A percentile compares a stretch with the other conserved stretches of the same genome.
Conservation (phyloP, 805 yeast species). For the Candida coquimbonensis region DNA sequence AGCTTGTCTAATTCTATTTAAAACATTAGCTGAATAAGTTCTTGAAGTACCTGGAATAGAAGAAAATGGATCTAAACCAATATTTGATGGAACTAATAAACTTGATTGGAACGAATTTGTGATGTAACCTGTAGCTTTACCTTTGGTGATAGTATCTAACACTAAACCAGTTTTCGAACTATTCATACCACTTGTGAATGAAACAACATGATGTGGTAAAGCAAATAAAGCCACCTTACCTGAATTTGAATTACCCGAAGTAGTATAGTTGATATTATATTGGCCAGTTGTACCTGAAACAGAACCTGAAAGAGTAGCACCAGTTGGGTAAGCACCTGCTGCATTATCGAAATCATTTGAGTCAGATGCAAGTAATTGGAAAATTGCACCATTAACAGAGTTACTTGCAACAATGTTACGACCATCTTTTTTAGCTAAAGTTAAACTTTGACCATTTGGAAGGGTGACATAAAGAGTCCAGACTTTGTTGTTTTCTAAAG, state of each 20-base stretch:
- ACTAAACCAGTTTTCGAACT: constrained; percentile 27
- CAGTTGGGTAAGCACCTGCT: constrained; percentile 56
- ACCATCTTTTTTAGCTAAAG: constrained; percentile 23
- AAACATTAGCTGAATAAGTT: constrained; percentile 24
- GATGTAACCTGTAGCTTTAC: constrained; percentile 38
- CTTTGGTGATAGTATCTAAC: constrained; percentile 45
- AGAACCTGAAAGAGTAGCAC: constrained; percentile 37
- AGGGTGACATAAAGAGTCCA: constrained; percentile 66
- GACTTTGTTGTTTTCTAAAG: constrained; percentile 44
- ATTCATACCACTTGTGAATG: constrained; percentile 29
- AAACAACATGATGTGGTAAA: constrained; percentile 56
- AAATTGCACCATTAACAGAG: constrained; percentile 40
- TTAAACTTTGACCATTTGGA: constrained; percentile 32
- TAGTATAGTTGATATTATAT: constrained; percentile 37
- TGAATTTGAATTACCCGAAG: constrained; percentile 39
- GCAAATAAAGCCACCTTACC: constrained; percentile 49
- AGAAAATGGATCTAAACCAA: constrained; percentile 41
- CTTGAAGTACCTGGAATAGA: constrained; percentile 24
- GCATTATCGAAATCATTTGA: constrained; percentile 43
- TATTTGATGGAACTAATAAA: constrained; percentile 35
- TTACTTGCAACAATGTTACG: constrained; percentile 37
- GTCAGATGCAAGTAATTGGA: constrained; percentile 56
- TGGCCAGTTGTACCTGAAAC: constrained; percentile 31
- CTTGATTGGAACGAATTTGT: constrained; percentile 34
- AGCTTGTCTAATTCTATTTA: constrained; percentile 26